Base-by-base conservation (phyloP, 2,329 filamentous ascomycete genomes). In the Beauveria sp. region DNA sequence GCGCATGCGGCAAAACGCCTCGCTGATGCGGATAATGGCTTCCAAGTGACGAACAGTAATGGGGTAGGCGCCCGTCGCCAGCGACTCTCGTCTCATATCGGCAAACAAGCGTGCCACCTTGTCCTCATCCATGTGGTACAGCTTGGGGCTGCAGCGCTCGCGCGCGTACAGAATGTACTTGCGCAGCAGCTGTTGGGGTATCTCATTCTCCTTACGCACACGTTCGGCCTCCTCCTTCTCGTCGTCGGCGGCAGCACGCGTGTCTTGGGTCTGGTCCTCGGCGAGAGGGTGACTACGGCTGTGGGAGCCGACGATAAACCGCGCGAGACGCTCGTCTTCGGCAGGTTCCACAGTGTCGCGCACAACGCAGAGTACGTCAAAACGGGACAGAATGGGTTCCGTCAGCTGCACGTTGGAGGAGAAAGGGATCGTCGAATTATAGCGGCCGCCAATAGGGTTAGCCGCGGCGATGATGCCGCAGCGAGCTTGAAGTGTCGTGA, bases 1-100 rank as follows among this genome's bases (percentile, higher is more conserved):
- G 16, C 95, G 89, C 95, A 99, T 99, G 71, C 96, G 93, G 76
- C 90, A 96, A 78, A 99, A 99, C 0, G 93, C 79, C 74, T 99
- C 95, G 62, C 88, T 88, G 71, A 96, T 96, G 71, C 95, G 91
- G 79, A 99, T 96, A 71, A 98, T 97, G 65, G 93, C 93, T 82
- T 99, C 95, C 40, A 99, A 81, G 78, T 99, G 95, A 80, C 95
- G 93, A 66, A 97, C 95, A 28, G 95, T 99, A 65, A 99, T 99
- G 5, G 95, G 95, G 74, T 98, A 99, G 24, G 93, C 95, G 24
- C 95, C 95, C 26, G 95, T 99, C 1, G 93, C 93, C 64, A 97
- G 79, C 26, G 88, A 93, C 76, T 99, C 95, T 67, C 92, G 83
- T 68, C 95, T 83, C 93, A 99, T 98, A 72, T 99, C 95, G 31